Percentiles rank a stretch among this genome's conserved stretches.
These are phyloP conservation scores for Lachancea sp. DNA, from an alignment of 805 yeast species.

Conservation along the genomic window DNA sequence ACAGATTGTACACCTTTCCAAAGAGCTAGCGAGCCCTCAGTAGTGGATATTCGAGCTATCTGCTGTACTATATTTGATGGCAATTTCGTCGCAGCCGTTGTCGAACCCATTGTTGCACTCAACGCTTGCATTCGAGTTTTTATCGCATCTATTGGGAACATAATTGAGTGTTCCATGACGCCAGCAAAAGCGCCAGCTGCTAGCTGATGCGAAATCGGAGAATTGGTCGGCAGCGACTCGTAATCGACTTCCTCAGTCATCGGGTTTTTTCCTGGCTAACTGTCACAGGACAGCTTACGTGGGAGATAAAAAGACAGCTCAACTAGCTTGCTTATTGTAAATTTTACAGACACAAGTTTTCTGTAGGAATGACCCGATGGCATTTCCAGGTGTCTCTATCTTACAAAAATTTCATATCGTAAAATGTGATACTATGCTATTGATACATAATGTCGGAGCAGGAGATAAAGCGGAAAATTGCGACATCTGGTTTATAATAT, in stretches of 20 bases:
- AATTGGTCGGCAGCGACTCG: constrained; percentile 84
- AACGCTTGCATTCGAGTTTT: constrained; percentile 84
- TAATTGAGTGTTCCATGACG: constrained; percentile 94
- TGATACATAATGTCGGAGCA: too few species aligned
- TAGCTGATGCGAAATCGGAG: constrained; percentile 75
- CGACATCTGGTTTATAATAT: too few species aligned
- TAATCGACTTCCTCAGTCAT: constrained; percentile 61
- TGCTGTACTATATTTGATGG: constrained; percentile 47
- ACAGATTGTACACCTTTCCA: constrained; percentile 95
- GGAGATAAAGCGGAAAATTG: too few species aligned
- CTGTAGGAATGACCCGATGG: too few species aligned
- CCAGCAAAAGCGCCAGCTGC: constrained; percentile 98
- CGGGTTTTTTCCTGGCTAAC: neutral
- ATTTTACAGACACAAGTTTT: too few species aligned
- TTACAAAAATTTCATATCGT: too few species aligned
- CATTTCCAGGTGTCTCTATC: too few species aligned
- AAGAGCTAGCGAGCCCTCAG: constrained; percentile 81
- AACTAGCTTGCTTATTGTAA: too few species aligned
- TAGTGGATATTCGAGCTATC: constrained; percentile 67
- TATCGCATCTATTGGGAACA: constrained; percentile 95
- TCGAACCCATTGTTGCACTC: constrained; percentile 26
- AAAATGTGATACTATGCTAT: too few species aligned
- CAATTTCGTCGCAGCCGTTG: constrained; percentile 11
- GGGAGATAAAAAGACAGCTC: neutral
- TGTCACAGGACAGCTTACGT: neutral